These are phyloP conservation scores for Xenosphaeropsis pyriputrescens DNA, from an alignment of 2,329 filamentous ascomycete genomes.

Conservation along the genomic window DNA sequence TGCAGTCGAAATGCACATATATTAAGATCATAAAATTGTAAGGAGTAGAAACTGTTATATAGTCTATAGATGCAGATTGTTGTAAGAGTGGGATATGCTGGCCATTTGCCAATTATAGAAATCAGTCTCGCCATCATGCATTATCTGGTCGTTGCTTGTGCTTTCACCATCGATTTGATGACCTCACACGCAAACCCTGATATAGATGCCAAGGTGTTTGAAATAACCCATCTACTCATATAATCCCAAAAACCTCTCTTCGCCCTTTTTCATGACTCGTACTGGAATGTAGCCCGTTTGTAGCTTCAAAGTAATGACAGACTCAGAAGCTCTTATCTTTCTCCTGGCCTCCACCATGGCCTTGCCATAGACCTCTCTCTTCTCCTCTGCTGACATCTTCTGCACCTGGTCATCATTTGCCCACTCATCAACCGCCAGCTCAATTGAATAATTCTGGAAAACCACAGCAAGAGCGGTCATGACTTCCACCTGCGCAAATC, in stretches of 20 bases:
- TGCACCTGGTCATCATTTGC: slow-evolving; percentile 36
- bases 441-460: slow-evolving; percentile 43
- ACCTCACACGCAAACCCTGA: too few species aligned
- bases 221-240: too few species aligned
- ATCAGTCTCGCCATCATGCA: too few species aligned
- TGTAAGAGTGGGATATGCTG: too few species aligned
- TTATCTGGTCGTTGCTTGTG: too few species aligned
- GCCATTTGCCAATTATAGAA: too few species aligned
- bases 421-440: slow-evolving; percentile 42
- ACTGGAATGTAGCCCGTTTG: slow-evolving; percentile 42
- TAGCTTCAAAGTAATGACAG: slow-evolving; percentile 61
- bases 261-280: slow-evolving; percentile 51
- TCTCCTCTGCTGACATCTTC: slow-evolving; percentile 29
- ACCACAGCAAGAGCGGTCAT: slow-evolving; percentile 37
- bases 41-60: too few species aligned
- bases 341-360: slow-evolving; percentile 39
- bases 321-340: slow-evolving; percentile 37
- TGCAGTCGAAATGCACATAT: too few species aligned
- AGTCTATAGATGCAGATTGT: too few species aligned
- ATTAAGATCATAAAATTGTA: too few species aligned
- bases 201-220: too few species aligned
- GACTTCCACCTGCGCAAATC: slow-evolving; percentile 45
- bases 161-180: too few species aligned
- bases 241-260: slow-evolving; percentile 42
- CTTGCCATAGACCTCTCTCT: slow-evolving; percentile 40